These are phyloP conservation scores for Pelargonium nanum DNA, from an alignment of 345 rosid species.

Conservation along the genomic window DNA sequence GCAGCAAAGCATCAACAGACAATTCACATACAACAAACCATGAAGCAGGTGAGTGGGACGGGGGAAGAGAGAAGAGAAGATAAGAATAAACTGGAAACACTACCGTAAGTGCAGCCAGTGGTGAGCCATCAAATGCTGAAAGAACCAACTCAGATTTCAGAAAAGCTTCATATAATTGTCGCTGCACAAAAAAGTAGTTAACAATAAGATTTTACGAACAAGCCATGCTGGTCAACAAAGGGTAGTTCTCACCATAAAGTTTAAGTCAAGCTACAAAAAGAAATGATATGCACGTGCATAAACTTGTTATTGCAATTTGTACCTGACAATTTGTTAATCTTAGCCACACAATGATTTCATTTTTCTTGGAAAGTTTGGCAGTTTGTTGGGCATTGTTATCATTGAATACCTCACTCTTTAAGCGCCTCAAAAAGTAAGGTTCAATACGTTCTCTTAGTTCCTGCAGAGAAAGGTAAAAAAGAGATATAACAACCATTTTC, in stretches of 20 bases:
- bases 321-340: constrained; percentile 86
- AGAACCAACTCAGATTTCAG: constrained; percentile 81
- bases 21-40: too few species aligned
- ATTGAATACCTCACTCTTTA: constrained; percentile 75
- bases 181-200: constrained; percentile 30
- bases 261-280: constrained; percentile 3
- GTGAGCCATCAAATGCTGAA: constrained; percentile 94
- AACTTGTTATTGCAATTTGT: constrained; percentile 9
- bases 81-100: constrained; percentile 2
- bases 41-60: too few species aligned
- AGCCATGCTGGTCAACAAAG: not conserved
- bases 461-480: constrained; percentile 18
- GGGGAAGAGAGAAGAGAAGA: constrained; percentile 3
- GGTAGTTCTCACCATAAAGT: constrained; percentile 1
- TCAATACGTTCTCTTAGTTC: constrained; percentile 83
- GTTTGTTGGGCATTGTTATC: constrained; percentile 34
- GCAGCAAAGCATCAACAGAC: too few species aligned
- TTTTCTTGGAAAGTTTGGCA: constrained; percentile 74
- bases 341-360: constrained; percentile 90
- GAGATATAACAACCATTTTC: too few species aligned
- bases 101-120: constrained; percentile 98
- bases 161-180: constrained; percentile 82
- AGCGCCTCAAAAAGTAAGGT: constrained; percentile 87
- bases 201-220: not conserved
- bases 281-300: constrained; percentile 3